Base-by-base conservation (phyloP, 129 eudicot species). In the Rutidosis leptorrhynchoides region DNA sequence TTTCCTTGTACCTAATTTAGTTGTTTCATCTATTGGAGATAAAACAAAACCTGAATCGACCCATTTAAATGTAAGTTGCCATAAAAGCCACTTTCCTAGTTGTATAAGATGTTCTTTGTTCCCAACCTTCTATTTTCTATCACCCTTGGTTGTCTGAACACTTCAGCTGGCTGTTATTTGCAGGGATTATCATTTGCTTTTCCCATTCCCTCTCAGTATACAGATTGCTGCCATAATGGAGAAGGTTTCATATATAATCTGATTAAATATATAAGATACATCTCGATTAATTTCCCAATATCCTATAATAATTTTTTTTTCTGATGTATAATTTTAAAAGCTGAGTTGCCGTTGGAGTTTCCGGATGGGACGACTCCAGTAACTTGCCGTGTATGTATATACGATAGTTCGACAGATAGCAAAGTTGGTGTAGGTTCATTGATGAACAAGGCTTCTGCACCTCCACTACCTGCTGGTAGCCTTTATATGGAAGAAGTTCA, bases 281-380 rank as follows among this genome's bases (percentile, higher is more conserved):
- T 19, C 52, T 65, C 33, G n/a, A 53, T 12, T 24, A 42, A 24
- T 67, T 55, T 21, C 30, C 42, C 45, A 33, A 25, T 48, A 32
- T 17, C 15, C 15, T 56, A 16, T 43, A 37, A n/a, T 67, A 60
- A 49, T 32, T 68, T 61, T 53, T 61, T 53, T 16, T 37, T 17
- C 15, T 17, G 23, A 72, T 19, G 2, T 12, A 12, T 55, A 17
- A 58, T 17, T 54, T 40, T 74, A 16, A 46, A 67, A 93, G 99
- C 88, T 33, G 96, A 82, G 67, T 72, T 89, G 58, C 99, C 99
- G 5, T 78, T 93, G 81, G 96, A 85, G 81, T 93, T 93, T 71
- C 96, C 99, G 10, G 96, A 93, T 74, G 99, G 99, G 33, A 93
- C 99, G 24, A 89, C 96, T 46, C 96, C 99, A 17, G 95, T 89